These are phyloP conservation scores for Cadophora sp. DNA, from an alignment of 2,329 filamentous ascomycete species.

Conservation along the genomic window DNA sequence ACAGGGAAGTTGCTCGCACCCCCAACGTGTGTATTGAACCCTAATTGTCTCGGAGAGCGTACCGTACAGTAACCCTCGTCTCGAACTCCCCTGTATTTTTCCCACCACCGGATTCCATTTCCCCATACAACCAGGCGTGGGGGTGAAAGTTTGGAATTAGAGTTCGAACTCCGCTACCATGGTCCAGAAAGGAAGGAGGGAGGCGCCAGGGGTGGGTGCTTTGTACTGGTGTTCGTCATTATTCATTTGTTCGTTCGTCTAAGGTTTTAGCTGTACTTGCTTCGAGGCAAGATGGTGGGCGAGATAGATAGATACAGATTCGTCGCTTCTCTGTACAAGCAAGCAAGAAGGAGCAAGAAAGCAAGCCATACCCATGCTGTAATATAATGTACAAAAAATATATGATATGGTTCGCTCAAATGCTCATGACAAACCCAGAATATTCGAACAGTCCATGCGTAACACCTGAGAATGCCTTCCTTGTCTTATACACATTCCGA, in stretches of 20 bases:
- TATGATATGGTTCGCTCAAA: constrained; percentile 8
- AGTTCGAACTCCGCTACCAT: constrained; percentile 1
- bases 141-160: background rate
- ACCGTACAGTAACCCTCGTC: background rate
- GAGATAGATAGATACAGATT: background rate
- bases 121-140: background rate
- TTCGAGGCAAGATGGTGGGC: background rate
- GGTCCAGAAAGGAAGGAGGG: background rate
- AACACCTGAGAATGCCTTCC: constrained; percentile 10
- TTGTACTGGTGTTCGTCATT: background rate
- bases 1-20: background rate
- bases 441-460: background rate
- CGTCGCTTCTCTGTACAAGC: background rate
- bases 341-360: background rate
- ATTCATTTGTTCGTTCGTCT: constrained; percentile 7
- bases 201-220: background rate
- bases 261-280: background rate
- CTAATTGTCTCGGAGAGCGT: constrained; percentile 1
- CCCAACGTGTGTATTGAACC: background rate
- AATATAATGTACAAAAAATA: constrained; percentile 9
- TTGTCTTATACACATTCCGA: background rate
- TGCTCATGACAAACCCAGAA: background rate
- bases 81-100: background rate
- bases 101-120: background rate
- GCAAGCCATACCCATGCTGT: background rate